Evolutionary conservation across 768 basidiomycete genomes (phyloP).

Genomic region (Pleurotus sapidus): DNA sequence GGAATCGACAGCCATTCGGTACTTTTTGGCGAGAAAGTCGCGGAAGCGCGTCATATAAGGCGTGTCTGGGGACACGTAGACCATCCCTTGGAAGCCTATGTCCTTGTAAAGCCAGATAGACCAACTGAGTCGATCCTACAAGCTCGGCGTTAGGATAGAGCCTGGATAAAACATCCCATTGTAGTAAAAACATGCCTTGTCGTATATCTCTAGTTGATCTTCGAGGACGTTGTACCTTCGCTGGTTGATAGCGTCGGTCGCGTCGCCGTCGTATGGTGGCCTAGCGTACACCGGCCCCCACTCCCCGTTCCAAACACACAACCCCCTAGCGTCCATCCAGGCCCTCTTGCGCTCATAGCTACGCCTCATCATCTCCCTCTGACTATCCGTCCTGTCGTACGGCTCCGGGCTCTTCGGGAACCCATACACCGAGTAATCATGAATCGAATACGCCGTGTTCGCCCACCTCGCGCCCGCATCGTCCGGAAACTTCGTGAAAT

Average conservation of each 20-base stretch:
- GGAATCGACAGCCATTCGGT: constrained; percentile 71
- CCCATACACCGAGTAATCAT: constrained; percentile 75
- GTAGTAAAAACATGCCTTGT: constrained; percentile 35
- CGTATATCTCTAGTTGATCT: constrained; percentile 74
- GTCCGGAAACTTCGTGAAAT: constrained; percentile 66
- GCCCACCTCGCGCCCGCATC: constrained; percentile 60
- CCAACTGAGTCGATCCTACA: constrained; percentile 67
- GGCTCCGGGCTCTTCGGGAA: constrained; percentile 59
- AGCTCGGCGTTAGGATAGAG: constrained; percentile 59
- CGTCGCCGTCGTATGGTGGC: constrained; percentile 52
- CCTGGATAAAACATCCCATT: constrained; percentile 66
- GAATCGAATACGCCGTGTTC: constrained; percentile 76
- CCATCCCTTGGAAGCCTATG: constrained; percentile 87
- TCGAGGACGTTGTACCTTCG: constrained; percentile 61
- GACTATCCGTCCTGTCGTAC: constrained; percentile 52
- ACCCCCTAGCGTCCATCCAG: constrained; percentile 67
- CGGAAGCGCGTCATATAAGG: constrained; percentile 70
- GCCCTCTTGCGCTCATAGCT: constrained; percentile 73
- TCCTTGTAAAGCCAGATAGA: constrained; percentile 89
- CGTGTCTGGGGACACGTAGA: constrained; percentile 63
- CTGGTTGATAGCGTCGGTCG: constrained; percentile 66
- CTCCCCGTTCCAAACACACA: constrained; percentile 80
- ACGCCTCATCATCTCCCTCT: constrained; percentile 45
- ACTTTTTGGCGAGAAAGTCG: constrained; percentile 74
- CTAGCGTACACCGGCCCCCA: constrained; percentile 83